Conservation (phyloP, 768 basidiomycete species). For the Neoboletus subvelutipes region DNA sequence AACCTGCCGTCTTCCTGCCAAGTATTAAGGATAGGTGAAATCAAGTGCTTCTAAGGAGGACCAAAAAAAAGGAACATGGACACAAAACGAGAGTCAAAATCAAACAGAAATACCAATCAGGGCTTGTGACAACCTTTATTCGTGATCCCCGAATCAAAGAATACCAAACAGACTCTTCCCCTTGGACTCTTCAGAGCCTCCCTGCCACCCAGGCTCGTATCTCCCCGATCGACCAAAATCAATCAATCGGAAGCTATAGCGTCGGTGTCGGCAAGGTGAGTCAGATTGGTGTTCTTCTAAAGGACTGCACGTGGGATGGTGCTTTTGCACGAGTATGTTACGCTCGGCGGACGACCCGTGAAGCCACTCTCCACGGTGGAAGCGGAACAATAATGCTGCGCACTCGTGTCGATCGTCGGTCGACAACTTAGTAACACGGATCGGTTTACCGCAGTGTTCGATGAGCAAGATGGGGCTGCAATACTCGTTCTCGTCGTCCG, state of each 20-base stretch:
- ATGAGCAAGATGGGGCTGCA: conserved; percentile 14
- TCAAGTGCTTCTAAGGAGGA: no score
- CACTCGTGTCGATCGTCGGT: conserved; percentile 41
- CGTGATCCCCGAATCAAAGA: not conserved
- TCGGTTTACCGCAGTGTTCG: conserved; percentile 40
- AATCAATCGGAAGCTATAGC: conserved; percentile 42
- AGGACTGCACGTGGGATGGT: conserved; percentile 35
- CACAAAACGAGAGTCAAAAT: not conserved
- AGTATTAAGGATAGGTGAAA: no score
- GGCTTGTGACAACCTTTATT: not conserved
- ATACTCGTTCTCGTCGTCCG: not conserved
- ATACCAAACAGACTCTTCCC: conserved; percentile 6
- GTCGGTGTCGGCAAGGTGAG: not conserved
- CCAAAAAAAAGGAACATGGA: not conserved
- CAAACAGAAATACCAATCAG: not conserved
- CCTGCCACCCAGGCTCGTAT: rapidly evolving
- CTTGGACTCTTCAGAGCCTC: not conserved
- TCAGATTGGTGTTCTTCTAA: not conserved
- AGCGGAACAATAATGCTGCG: conserved; percentile 36
- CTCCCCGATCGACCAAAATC: conserved; percentile 45
- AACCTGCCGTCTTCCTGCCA: no score
- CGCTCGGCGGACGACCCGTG: conserved; percentile 44
- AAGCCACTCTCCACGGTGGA: conserved; percentile 37
- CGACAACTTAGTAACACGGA: conserved; percentile 25
- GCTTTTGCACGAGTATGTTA: conserved; percentile 45